Percentiles rank a stretch among this genome's conserved stretches.
Conservation (phyloP, 2,329 filamentous ascomycete genomes). For the Cercospora canescens region DNA sequence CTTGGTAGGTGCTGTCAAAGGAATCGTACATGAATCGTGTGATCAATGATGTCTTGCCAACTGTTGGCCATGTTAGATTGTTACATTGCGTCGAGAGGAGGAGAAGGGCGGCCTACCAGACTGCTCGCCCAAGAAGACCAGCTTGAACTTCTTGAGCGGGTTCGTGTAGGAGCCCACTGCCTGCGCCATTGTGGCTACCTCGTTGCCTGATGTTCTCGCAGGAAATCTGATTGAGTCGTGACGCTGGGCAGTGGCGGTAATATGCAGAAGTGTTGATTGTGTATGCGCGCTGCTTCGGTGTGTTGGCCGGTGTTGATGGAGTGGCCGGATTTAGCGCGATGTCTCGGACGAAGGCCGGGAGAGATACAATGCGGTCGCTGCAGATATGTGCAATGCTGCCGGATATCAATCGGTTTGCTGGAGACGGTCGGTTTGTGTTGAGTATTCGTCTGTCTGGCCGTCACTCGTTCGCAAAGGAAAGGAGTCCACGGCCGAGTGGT, state of each 20-base stretch:
- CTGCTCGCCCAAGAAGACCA: slow-evolving; percentile 97
- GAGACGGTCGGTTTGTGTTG: not conserved
- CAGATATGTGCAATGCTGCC: not conserved
- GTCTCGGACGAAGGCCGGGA: slow-evolving; percentile 1
- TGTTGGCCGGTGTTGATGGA: slow-evolving; percentile 1
- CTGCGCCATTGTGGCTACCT: slow-evolving; percentile 69
- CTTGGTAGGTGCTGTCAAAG: slow-evolving; percentile 99
- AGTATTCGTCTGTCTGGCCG: not conserved
- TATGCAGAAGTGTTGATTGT: not conserved
- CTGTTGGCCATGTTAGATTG: slow-evolving; percentile 52
- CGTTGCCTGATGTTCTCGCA: not conserved
- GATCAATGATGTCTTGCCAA: slow-evolving; percentile 97
- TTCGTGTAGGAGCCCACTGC: slow-evolving; percentile 89
- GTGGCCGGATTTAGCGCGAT: slow-evolving; percentile 7
- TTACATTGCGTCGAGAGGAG: slow-evolving; percentile 1
- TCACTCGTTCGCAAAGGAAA: not conserved
- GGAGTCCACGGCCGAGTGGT: not conserved
- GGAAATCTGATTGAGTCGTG: not conserved
- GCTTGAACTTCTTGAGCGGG: slow-evolving; percentile 99
- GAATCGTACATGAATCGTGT: slow-evolving; percentile 99
- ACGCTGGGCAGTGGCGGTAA: not conserved
- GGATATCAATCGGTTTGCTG: not conserved
- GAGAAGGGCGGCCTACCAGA: slow-evolving; percentile 69
- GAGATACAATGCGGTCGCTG: not conserved
- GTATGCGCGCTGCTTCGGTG: not conserved